Evolutionary conservation across 352 stramenopile species (phyloP), one percentile per base, ranked within the genome.

Genomic region (Phytopythium aichiense): DNA sequence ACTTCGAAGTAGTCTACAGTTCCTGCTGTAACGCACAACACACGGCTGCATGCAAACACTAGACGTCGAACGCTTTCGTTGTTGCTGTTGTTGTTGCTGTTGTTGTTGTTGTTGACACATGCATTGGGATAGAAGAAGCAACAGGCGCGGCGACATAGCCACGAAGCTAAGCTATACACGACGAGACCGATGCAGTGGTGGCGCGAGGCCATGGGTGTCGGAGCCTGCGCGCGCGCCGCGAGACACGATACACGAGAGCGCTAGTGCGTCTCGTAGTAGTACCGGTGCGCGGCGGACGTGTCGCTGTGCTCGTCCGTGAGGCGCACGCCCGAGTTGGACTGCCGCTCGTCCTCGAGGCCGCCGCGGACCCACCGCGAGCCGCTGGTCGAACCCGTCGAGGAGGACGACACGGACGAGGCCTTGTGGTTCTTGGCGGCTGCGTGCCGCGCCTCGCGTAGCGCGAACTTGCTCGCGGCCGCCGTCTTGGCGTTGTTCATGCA

Each of bases 401-500:
- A 75, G 3, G 42, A 67, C 12, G 58, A 50, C 15, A 16, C 53
- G 25, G 72, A 65, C 11, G 71, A 5, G 18, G 46, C 61, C 58
- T 71, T 77, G 43, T 37, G 56, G n/a, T 43, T 50, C 33, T 71
- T 72, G 7, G 51, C 60, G 31, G 56, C 33, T 5, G 31, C 33
- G 18, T 46, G 30, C 20, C 22, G 70, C 45, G 69, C 15, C 31
- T 77, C 71, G 20, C 67, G 56, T 31, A 43, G 20, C n/a, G 65
- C 71, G 53, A 73, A 77, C 2, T 60, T 45, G 58, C 67, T 56
- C 13, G 71, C 45, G 56, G 56, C 64, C 45, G 63, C 35, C 5
- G 23, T 23, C 55, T 77, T 74, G 6, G 67, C 71, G 52, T 53
- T 49, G 37, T 75, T 66, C 67, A 77, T 74, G 38, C 71, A 75